A percentile compares a stretch with the other conserved stretches of the same genome.
These are phyloP conservation scores for Epichloe typhina DNA, from an alignment of 2,329 filamentous ascomycete genomes.

Conservation along the genomic window DNA sequence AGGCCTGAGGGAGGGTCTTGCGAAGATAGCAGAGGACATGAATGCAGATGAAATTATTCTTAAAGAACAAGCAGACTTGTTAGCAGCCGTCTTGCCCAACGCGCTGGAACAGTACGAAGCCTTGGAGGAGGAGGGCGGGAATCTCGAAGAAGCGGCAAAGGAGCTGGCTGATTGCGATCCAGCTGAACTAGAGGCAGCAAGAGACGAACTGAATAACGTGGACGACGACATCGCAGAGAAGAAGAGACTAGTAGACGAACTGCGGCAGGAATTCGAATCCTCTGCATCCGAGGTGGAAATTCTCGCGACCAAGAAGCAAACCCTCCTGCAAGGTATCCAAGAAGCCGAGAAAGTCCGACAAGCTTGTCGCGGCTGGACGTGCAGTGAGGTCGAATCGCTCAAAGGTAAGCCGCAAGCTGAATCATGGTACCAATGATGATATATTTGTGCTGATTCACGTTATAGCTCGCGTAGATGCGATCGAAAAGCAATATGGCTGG, in stretches of 20 bases:
- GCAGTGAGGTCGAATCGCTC: slow-evolving; percentile 64
- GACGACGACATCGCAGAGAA: slow-evolving; percentile 60
- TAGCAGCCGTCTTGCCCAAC: slow-evolving; percentile 54
- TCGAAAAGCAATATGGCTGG: slow-evolving; percentile 61
- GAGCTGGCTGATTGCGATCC: slow-evolving; percentile 72
- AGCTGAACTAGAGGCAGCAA: slow-evolving; percentile 59
- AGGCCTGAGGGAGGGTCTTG: slow-evolving; percentile 67
- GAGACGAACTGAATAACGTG: slow-evolving; percentile 51
- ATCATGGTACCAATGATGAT: neutral
- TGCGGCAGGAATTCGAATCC: slow-evolving; percentile 53
- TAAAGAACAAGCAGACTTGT: slow-evolving; percentile 51
- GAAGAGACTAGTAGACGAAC: slow-evolving; percentile 49
- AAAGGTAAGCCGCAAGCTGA: slow-evolving; percentile 42
- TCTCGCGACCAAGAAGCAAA: slow-evolving; percentile 52
- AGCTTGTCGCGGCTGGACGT: slow-evolving; percentile 80
- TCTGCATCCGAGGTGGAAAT: slow-evolving; percentile 52
- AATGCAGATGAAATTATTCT: slow-evolving; percentile 56
- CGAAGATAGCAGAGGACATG: slow-evolving; percentile 66
- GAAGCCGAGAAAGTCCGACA: slow-evolving; percentile 75
- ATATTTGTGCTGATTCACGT: slow-evolving; percentile 22
- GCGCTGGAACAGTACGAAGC: slow-evolving; percentile 47
- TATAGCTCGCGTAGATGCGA: slow-evolving; percentile 47
- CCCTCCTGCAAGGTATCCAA: slow-evolving; percentile 60
- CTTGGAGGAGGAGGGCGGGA: slow-evolving; percentile 50
- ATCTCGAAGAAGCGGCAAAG: slow-evolving; percentile 56